Evolutionary conservation across 1,284 basidiomycete genomes (phyloP).

Genomic region (Rhodotorula sp.): DNA sequence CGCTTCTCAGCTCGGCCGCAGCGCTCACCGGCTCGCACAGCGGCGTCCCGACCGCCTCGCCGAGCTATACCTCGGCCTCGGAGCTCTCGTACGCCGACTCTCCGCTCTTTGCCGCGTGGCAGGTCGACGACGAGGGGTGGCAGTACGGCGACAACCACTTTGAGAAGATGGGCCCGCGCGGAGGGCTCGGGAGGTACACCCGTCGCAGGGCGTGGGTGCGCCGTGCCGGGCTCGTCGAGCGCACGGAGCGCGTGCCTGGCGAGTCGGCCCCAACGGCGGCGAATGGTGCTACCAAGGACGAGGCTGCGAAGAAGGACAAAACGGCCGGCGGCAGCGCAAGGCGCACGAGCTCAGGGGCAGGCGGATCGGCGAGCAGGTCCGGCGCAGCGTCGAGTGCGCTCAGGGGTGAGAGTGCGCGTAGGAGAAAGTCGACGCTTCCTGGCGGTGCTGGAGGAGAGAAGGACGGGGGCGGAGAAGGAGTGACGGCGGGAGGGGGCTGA

Average conservation of each 20-base stretch:
- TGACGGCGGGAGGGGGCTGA: neutral
- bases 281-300: neutral
- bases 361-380: neutral
- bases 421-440: neutral
- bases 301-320: neutral
- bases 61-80: conserved; percentile 7
- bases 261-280: neutral
- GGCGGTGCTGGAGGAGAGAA: neutral
- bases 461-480: neutral
- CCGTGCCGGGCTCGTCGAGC: conserved; percentile 50
- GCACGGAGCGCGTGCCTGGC: conserved; percentile 29
- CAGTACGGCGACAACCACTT: conserved; percentile 55
- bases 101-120: conserved; percentile 32
- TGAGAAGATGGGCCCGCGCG: conserved; percentile 52
- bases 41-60: neutral
- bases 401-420: neutral
- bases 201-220: conserved; percentile 52
- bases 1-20: neutral
- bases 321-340: too few relatives aligned
- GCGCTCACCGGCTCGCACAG: neutral
- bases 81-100: conserved; percentile 20
- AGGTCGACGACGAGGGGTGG: conserved; percentile 53
- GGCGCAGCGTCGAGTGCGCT: neutral
- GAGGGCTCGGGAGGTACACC: conserved; percentile 53
- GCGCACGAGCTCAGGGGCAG: neutral